Evolutionary conservation across 2,329 filamentous ascomycete species (phyloP).

Genomic region (Aspergillus eucalypticola): DNA sequence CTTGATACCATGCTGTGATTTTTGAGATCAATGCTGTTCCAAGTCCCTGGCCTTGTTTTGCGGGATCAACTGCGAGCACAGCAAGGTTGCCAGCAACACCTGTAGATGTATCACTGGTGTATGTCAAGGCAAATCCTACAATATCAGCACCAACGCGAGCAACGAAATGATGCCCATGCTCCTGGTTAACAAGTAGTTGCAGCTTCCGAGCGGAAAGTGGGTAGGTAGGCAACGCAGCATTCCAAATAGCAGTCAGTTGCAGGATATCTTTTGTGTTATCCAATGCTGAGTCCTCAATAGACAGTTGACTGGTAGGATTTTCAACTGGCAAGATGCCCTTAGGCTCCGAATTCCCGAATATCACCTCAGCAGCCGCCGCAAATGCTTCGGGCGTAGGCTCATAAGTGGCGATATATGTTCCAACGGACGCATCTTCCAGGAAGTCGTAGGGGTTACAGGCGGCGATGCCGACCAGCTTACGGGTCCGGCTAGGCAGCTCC

Average conservation of each 20-base stretch:
- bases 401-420: constrained; percentile 48
- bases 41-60: constrained; percentile 39
- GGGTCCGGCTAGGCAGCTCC: constrained; percentile 31
- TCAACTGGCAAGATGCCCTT: constrained; percentile 42
- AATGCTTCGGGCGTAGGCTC: constrained; percentile 49
- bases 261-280: constrained; percentile 29
- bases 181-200: constrained; percentile 27
- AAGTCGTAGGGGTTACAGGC: constrained; percentile 50
- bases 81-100: constrained; percentile 26
- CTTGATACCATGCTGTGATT: constrained; percentile 29
- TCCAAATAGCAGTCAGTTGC: constrained; percentile 36
- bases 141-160: constrained; percentile 29
- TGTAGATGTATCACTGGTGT: constrained; percentile 20
- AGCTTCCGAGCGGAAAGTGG: constrained; percentile 31
- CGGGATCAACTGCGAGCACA: constrained; percentile 39
- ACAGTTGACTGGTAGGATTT: constrained; percentile 10
- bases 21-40: constrained; percentile 40
- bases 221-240: constrained; percentile 40
- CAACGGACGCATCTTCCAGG: constrained; percentile 36
- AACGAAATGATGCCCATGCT: constrained; percentile 37
- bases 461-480: constrained; percentile 41
- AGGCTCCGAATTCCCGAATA: constrained; percentile 38
- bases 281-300: constrained; percentile 19
- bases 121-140: constrained; percentile 43
- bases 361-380: constrained; percentile 38